A percentile compares a stretch with the other conserved stretches of the same genome.
Conservation (phyloP, 2,329 filamentous ascomycete species). For the Ophioceras dolichostomum region DNA sequence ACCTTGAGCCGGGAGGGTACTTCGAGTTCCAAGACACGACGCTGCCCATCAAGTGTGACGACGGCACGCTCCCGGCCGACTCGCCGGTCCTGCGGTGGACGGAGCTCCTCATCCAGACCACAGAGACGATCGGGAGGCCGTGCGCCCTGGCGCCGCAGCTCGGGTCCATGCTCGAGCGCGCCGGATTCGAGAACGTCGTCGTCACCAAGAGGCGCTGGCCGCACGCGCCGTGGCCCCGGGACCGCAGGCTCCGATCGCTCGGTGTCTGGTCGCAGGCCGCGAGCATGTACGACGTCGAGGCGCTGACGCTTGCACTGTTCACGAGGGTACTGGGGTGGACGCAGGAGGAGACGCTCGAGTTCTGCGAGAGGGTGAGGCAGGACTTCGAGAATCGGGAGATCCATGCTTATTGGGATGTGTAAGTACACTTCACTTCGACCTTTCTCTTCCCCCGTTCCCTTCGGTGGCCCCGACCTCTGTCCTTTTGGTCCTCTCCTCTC, state of each 20-base stretch:
- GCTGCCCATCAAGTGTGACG: conserved; percentile 17
- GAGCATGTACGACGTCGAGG: background rate
- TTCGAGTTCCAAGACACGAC: conserved; percentile 18
- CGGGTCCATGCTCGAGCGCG: conserved; percentile 11
- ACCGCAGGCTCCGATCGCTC: background rate
- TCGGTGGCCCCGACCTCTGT: background rate
- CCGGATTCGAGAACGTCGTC: conserved; percentile 1
- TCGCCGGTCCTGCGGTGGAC: conserved; percentile 12
- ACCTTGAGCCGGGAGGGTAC: conserved; percentile 20
- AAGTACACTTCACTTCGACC: background rate
- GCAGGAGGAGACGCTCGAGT: conserved; percentile 16
- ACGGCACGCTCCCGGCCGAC: conserved; percentile 15
- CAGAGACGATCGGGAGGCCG: conserved; percentile 5
- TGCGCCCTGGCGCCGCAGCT: conserved; percentile 6
- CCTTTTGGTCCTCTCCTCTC: background rate
- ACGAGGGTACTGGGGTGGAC: conserved; percentile 18
- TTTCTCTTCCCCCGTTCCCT: background rate
- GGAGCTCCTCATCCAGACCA: conserved; percentile 7
- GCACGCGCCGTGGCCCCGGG: conserved; percentile 1
- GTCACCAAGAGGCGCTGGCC: background rate
- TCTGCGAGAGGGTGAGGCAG: conserved; percentile 17
- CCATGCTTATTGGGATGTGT: conserved; percentile 14
- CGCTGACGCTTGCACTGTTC: conserved; percentile 9
- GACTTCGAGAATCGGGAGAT: conserved; percentile 17
- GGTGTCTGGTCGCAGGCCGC: background rate